Percentiles rank a stretch among this genome's conserved stretches.
These are phyloP conservation scores for Euphorbia celastroides DNA, from an alignment of 441 rosid species.

Conservation along the genomic window DNA sequence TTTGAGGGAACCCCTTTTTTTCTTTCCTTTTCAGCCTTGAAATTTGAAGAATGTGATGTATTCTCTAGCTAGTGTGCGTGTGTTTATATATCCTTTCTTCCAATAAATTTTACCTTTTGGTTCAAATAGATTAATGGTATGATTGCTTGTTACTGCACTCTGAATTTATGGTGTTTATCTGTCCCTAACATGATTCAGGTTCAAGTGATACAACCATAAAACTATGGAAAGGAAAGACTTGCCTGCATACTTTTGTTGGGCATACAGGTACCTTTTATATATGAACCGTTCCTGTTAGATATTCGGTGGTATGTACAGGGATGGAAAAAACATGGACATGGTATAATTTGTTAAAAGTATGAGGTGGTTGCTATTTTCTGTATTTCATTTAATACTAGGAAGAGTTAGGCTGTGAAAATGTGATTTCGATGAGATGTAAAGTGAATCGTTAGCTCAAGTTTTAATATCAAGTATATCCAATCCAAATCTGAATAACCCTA, in stretches of 20 bases:
- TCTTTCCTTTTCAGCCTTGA: background rate
- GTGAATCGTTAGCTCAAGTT: background rate
- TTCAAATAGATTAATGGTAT: background rate
- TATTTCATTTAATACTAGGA: background rate
- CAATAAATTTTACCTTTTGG: background rate
- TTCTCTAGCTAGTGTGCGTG: background rate
- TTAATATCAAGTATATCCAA: background rate
- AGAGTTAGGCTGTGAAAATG: background rate
- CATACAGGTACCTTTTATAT: constrained; percentile 53
- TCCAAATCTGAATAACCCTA: background rate
- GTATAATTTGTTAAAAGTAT: background rate
- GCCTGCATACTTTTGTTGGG: constrained; percentile 72
- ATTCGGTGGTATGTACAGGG: constrained; percentile 1
- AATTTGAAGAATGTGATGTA: background rate
- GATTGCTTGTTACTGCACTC: background rate
- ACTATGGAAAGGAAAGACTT: constrained; percentile 89
- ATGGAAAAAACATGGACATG: background rate
- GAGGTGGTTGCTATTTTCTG: background rate
- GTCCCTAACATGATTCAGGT: constrained; percentile 38
- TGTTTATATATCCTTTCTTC: background rate
- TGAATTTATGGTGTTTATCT: constrained; percentile 13
- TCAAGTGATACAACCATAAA: constrained; percentile 82
- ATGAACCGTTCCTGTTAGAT: background rate
- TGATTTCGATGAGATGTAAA: background rate
- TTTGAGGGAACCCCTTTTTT: background rate